Conservation (phyloP, 2,329 filamentous ascomycete species). For the Aspergillus piperis region DNA sequence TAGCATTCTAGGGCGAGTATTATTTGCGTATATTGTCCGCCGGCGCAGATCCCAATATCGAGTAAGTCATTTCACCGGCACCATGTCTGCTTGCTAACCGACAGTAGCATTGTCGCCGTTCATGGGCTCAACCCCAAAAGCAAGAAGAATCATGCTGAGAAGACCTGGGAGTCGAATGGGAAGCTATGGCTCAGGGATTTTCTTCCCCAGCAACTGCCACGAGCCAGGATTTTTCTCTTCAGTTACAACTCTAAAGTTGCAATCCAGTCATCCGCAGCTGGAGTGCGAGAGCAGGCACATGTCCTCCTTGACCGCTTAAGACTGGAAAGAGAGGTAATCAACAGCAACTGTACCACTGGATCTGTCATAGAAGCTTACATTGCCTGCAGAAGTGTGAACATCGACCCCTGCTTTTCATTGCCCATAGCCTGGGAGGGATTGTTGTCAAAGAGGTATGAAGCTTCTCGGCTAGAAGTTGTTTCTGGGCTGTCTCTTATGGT, state of each 20-base stretch:
- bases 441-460: slow-evolving; percentile 29
- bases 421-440: slow-evolving; percentile 32
- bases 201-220: slow-evolving; percentile 24
- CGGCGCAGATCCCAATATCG: slow-evolving; percentile 12
- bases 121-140: slow-evolving; percentile 26
- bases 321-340: slow-evolving; percentile 14
- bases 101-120: slow-evolving; percentile 23
- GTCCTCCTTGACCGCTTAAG: slow-evolving; percentile 22
- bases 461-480: background rate
- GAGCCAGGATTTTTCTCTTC: slow-evolving; percentile 26
- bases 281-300: slow-evolving; percentile 23
- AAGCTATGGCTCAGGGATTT: slow-evolving; percentile 26
- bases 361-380: background rate
- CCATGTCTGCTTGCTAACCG: background rate
- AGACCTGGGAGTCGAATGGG: slow-evolving; percentile 22
- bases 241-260: slow-evolving; percentile 33
- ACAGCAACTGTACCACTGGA: background rate
- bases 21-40: slow-evolving; percentile 15
- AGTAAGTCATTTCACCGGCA: slow-evolving; percentile 8
- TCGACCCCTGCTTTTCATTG: slow-evolving; percentile 30
- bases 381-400: slow-evolving; percentile 5
- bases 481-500: background rate
- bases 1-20: background rate
- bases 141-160: slow-evolving; percentile 19
- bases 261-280: slow-evolving; percentile 24